Evolutionary conservation across 495 filamentous ascomycete genomes (phyloP).

Genomic region (Elasticomyces elasticus): DNA sequence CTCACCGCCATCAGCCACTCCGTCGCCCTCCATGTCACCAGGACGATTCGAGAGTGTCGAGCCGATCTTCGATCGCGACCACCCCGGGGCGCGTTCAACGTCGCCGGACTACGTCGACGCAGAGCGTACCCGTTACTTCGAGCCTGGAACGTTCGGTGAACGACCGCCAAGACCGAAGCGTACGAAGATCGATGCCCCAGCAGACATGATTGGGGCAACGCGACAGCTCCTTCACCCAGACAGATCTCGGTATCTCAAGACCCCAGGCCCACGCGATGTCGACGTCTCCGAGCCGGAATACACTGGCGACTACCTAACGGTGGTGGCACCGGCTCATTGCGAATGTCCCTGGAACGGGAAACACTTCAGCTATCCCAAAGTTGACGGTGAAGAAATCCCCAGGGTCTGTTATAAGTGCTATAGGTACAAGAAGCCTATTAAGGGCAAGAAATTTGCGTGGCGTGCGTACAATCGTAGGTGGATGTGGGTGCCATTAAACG

Average conservation of each 20-base stretch:
- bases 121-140: background rate
- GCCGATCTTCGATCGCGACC: background rate
- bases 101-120: background rate
- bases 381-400: background rate
- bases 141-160: background rate
- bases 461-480: background rate
- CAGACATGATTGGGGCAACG: too few relatives aligned
- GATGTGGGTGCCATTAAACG: background rate
- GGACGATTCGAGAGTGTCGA: background rate
- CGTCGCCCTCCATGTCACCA: background rate
- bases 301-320: background rate
- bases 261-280: background rate
- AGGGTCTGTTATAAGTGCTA: background rate
- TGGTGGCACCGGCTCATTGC: background rate
- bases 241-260: background rate
- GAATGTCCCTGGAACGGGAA: background rate
- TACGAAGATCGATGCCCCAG: background rate
- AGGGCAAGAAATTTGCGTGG: background rate
- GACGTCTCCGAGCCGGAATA: background rate
- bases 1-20: background rate
- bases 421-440: background rate
- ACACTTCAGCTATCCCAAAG: background rate
- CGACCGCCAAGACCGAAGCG: background rate
- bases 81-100: background rate
- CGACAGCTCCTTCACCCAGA: background rate